A percentile compares a stretch with the other conserved stretches of the same genome.
phyloP scores from a whole-genome alignment of 169 alveolate species.

The Plasmodium cynomolgi region DNA sequence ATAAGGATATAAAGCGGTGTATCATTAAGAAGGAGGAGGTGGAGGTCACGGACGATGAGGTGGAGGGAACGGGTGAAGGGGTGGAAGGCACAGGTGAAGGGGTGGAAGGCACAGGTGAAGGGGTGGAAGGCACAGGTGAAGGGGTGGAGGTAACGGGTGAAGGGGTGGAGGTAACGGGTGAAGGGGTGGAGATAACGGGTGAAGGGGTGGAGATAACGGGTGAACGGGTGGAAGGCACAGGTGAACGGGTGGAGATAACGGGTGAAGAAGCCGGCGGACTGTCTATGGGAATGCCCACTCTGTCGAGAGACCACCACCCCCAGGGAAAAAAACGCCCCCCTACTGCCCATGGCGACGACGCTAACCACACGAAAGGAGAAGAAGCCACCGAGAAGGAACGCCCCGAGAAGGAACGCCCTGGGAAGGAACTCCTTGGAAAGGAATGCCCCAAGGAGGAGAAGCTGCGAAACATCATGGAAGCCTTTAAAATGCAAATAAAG shows the following conservation, averaged over 20 bases:
- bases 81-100: not conserved
- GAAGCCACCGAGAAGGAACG: not conserved
- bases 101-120: not conserved
- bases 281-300: not conserved
- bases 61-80: not conserved
- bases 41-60: slow-evolving; percentile 74
- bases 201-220: not conserved
- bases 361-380: not conserved
- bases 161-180: not conserved
- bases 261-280: not conserved
- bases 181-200: not conserved
- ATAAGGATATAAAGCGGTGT: slow-evolving; percentile 86
- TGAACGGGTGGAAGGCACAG: no score
- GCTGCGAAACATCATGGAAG: slow-evolving; percentile 13
- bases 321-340: not conserved
- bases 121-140: not conserved
- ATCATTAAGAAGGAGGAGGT: slow-evolving; percentile 90
- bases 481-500: not conserved
- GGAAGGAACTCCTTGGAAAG: not conserved
- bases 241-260: not conserved
- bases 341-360: not conserved
- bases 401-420: not conserved
- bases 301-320: no score
- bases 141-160: not conserved
- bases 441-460: not conserved